A percentile compares a stretch with the other conserved stretches of the same genome.
Evolutionary conservation across 306 rosid species (phyloP).

Genomic region (Quercus glauca): DNA sequence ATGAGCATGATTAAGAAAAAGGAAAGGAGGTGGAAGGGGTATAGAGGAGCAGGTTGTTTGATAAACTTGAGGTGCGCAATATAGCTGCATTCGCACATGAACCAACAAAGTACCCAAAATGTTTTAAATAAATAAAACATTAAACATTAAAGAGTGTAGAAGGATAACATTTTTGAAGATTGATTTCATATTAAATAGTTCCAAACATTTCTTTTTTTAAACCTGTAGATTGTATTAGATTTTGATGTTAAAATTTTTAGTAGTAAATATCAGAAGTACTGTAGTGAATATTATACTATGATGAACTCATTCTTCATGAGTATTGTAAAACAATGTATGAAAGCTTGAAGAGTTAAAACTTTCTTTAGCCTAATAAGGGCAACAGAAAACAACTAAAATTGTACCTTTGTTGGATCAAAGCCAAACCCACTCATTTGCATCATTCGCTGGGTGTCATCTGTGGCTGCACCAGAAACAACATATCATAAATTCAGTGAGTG

Average conservation of each 20-base stretch:
- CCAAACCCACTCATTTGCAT: slow-evolving; percentile 99
- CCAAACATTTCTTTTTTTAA: too few species aligned
- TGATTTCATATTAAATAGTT: not conserved
- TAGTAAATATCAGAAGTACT: too few species aligned
- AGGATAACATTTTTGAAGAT: not conserved
- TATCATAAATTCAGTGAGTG: slow-evolving; percentile 17
- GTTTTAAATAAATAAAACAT: not conserved
- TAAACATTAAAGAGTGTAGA: not conserved
- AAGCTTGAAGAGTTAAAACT: not conserved
- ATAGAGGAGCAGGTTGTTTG: not conserved
- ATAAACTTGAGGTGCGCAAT: not conserved
- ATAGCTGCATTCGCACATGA: not conserved
- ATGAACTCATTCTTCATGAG: not conserved
- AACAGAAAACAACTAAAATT: not conserved
- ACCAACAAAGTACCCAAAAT: not conserved
- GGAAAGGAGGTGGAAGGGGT: not conserved
- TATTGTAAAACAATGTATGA: not conserved
- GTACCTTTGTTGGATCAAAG: slow-evolving; percentile 90
- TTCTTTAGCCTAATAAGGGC: slow-evolving; percentile 13
- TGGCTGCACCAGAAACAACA: slow-evolving; percentile 56
- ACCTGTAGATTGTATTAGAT: too few species aligned
- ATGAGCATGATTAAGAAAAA: not conserved
- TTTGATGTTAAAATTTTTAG: too few species aligned
- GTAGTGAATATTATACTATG: too few species aligned
- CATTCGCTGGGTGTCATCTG: slow-evolving; percentile 95